Base-by-base conservation (phyloP, 176 grass and related monocot species). In the Miscanthus lutarioriparius region DNA sequence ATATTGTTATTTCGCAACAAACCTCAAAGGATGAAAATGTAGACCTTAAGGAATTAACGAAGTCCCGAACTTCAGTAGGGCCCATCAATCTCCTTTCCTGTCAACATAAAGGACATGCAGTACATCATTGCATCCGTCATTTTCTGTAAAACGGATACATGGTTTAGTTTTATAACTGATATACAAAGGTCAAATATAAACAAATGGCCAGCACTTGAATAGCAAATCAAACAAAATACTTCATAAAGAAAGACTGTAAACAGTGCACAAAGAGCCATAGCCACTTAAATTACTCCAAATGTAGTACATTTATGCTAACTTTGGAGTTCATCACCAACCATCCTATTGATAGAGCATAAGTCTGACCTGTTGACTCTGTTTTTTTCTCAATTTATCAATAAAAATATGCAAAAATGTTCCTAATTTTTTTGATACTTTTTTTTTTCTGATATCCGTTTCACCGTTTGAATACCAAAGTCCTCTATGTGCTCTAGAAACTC, bases 21-120 rank as follows among this genome's bases (percentile, higher is more conserved):
- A 99, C 96, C 96, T 94, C 91, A 90, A 98, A 87, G 43, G 75
- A 95, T 47, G 87, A 94, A 75, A 99, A 96, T 41, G 93, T 99
- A 71, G 90, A 89, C 70, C 87, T 86, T 87, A 99, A 89, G 72
- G 96, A 86, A 83, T 96, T 96, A 72, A 95, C 93, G 63, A 96
- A 98, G 48, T 87, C 81, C 28, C 70, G 77, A 7, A 92, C 93
- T 90, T 98, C 93, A 8, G 1, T 40, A 76, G 65, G 63, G 44
- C 77, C 82, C 96, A 98, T 96, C 80, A 87, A 74, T 83, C 75
- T 96, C 74, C 96, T 82, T 90, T 96, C 93, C 93, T 94, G 81
- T 75, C 44, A 82, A 19, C 9, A 73, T 48, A 73, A 48, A 86
- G 1, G 5, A 71, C 16, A 83, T 0, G 2, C 9, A 7, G 20